Evolutionary conservation across 2,329 filamentous ascomycete species (phyloP).

Genomic region (Uncinocarpus reesii): DNA sequence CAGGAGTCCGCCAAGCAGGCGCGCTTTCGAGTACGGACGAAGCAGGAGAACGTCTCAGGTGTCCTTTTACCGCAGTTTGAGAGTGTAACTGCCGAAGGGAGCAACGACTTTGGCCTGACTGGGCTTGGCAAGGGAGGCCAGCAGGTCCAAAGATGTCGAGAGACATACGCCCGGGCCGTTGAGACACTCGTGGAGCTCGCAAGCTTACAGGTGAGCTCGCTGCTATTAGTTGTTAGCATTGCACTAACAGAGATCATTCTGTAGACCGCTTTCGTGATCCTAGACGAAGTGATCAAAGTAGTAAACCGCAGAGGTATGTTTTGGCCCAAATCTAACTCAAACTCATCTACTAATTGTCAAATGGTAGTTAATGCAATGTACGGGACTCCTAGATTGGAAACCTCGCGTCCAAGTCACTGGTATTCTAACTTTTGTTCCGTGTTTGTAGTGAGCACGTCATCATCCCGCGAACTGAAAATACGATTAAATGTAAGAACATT

Average conservation of each 20-base stretch:
- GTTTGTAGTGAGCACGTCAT: slow-evolving; percentile 57
- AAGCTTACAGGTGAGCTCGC: slow-evolving; percentile 58
- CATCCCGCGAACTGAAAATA: slow-evolving; percentile 95
- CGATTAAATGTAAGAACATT: slow-evolving; percentile 69
- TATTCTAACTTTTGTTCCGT: slow-evolving; percentile 20
- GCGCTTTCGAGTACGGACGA: slow-evolving; percentile 83
- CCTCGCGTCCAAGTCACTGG: neutral
- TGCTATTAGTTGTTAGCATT: neutral
- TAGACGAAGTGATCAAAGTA: slow-evolving; percentile 98
- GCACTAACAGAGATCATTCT: slow-evolving; percentile 17
- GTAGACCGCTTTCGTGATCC: slow-evolving; percentile 86
- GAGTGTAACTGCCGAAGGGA: slow-evolving; percentile 76
- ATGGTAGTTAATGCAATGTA: slow-evolving; percentile 78
- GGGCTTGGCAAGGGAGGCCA: slow-evolving; percentile 94
- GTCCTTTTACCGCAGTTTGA: slow-evolving; percentile 91
- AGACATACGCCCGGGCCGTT: slow-evolving; percentile 91
- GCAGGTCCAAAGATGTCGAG: slow-evolving; percentile 86
- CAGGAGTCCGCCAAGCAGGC: slow-evolving; percentile 91
- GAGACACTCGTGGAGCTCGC: slow-evolving; percentile 92
- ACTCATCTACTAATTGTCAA: slow-evolving; percentile 16
- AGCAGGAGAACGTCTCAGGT: slow-evolving; percentile 97
- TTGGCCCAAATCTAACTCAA: neutral
- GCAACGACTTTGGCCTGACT: slow-evolving; percentile 92
- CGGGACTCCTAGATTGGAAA: slow-evolving; percentile 25
- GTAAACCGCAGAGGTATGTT: slow-evolving; percentile 80